phyloP scores from a whole-genome alignment of 257 asterid species.

The Rubia yunnanensis region DNA sequence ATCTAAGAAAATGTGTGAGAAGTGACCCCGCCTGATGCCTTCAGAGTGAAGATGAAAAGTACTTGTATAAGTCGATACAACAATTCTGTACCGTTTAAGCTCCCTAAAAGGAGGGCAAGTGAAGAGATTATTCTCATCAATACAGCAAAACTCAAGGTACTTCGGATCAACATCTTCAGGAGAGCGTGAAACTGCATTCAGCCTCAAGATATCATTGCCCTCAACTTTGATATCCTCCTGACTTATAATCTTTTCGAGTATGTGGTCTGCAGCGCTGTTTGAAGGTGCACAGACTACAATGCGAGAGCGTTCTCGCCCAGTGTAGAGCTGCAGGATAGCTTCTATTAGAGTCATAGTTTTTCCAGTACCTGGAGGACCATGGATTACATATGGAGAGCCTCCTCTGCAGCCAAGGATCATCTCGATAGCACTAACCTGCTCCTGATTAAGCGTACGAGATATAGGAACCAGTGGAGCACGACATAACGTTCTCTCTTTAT shows the following conservation, averaged over 20 bases:
- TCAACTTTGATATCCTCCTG: slow-evolving; percentile 23
- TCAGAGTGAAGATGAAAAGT: slow-evolving; percentile 52
- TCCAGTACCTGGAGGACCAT: slow-evolving; percentile 99
- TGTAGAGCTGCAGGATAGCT: slow-evolving; percentile 68
- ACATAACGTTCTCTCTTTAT: slow-evolving; percentile 15
- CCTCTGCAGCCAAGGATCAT: slow-evolving; percentile 70
- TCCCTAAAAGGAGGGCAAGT: slow-evolving; percentile 43
- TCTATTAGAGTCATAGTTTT: slow-evolving; percentile 78
- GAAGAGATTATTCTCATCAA: slow-evolving; percentile 38
- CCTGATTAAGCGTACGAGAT: slow-evolving; percentile 47
- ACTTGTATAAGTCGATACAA: slow-evolving; percentile 74
- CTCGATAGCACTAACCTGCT: slow-evolving; percentile 55
- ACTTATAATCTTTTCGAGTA: slow-evolving; percentile 55
- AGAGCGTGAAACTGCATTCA: slow-evolving; percentile 69
- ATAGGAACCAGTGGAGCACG: slow-evolving; percentile 41
- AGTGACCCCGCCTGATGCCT: slow-evolving; percentile 67
- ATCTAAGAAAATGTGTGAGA: slow-evolving; percentile 78
- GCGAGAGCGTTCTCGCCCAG: slow-evolving; percentile 22
- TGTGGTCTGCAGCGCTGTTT: slow-evolving; percentile 80
- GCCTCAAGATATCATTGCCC: slow-evolving; percentile 50
- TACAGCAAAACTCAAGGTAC: slow-evolving; percentile 40
- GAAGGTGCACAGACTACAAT: slow-evolving; percentile 95
- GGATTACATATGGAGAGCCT: slow-evolving; percentile 75
- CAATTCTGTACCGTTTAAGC: slow-evolving; percentile 42
- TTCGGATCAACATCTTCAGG: slow-evolving; percentile 60